phyloP scores from a whole-genome alignment of 2,329 filamentous ascomycete genomes.

The Drechslera avenae region DNA sequence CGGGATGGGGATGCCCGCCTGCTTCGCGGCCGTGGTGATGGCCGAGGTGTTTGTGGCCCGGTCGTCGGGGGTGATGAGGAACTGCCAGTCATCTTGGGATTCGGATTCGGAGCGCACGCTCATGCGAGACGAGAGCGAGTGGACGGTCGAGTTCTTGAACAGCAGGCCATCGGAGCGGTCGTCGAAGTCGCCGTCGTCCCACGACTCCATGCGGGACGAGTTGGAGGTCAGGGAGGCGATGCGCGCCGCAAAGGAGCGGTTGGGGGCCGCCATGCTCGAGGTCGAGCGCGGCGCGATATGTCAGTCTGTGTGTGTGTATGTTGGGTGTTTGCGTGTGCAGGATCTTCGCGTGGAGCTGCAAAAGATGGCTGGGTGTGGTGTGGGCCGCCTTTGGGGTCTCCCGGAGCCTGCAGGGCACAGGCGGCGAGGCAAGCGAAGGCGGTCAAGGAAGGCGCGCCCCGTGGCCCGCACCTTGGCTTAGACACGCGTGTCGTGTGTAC shows the following conservation, averaged over 20 bases:
- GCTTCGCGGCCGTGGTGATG: slow-evolving; percentile 77
- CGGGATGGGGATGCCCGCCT: slow-evolving; percentile 89
- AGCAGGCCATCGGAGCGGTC: slow-evolving; percentile 64
- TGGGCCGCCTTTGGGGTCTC: slow-evolving; percentile 12
- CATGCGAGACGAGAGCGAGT: slow-evolving; percentile 79
- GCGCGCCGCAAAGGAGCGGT: slow-evolving; percentile 48
- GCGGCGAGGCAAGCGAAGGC: slow-evolving; percentile 10
- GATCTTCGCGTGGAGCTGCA: slow-evolving; percentile 10
- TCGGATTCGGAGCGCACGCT: slow-evolving; percentile 82
- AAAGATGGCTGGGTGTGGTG: slow-evolving; percentile 9
- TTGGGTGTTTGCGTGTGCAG: slow-evolving; percentile 12
- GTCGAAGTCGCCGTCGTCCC: slow-evolving; percentile 58
- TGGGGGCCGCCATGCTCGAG: slow-evolving; percentile 36
- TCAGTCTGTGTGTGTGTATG: slow-evolving; percentile 20
- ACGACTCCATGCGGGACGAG: slow-evolving; percentile 68
- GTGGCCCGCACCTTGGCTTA: slow-evolving; percentile 6
- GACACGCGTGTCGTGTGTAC: slow-evolving; percentile 9
- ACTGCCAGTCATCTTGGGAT: slow-evolving; percentile 83
- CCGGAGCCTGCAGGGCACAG: slow-evolving; percentile 12
- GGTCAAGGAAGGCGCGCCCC: slow-evolving; percentile 9
- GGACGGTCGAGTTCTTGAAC: slow-evolving; percentile 71
- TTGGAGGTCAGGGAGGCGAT: slow-evolving; percentile 60
- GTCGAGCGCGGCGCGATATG: slow-evolving; percentile 19
- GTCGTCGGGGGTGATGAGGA: slow-evolving; percentile 83
- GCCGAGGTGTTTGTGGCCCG: slow-evolving; percentile 83